These are phyloP conservation scores for Helicocarpus griseus DNA, from an alignment of 2,329 filamentous ascomycete species.

Conservation along the genomic window DNA sequence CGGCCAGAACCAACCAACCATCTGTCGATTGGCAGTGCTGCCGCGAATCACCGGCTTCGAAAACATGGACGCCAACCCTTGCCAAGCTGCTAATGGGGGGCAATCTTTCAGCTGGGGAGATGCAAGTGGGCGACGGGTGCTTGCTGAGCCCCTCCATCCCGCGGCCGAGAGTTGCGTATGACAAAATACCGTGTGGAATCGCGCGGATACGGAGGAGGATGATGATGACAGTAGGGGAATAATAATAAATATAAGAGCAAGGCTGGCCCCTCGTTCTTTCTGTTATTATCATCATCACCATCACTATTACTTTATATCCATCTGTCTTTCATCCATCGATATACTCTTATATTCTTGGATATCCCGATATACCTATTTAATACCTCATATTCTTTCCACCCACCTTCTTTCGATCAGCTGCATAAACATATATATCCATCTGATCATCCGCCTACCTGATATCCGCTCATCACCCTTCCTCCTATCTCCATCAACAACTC, in stretches of 20 bases:
- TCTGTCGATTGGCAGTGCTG: not conserved
- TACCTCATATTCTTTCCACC: not conserved
- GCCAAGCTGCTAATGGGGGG: not conserved
- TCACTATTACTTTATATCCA: not conserved
- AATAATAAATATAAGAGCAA: not conserved
- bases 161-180: no score
- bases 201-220: no score
- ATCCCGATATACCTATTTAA: not conserved
- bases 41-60: not conserved
- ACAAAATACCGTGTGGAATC: no score
- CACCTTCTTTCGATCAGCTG: not conserved
- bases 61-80: not conserved
- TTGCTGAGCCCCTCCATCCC: no score
- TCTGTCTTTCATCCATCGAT: not conserved
- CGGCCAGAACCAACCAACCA: not conserved
- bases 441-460: not conserved
- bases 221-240: no score
- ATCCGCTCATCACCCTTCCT: no score
- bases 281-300: not conserved
- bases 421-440: not conserved
- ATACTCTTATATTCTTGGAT: not conserved
- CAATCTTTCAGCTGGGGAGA: not conserved
- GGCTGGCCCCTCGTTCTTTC: not conserved
- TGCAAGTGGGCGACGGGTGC: no score
- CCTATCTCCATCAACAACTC: not conserved